Base-by-base conservation (phyloP, 768 basidiomycete genomes). In the Chalciporus sphaerocephalus region DNA sequence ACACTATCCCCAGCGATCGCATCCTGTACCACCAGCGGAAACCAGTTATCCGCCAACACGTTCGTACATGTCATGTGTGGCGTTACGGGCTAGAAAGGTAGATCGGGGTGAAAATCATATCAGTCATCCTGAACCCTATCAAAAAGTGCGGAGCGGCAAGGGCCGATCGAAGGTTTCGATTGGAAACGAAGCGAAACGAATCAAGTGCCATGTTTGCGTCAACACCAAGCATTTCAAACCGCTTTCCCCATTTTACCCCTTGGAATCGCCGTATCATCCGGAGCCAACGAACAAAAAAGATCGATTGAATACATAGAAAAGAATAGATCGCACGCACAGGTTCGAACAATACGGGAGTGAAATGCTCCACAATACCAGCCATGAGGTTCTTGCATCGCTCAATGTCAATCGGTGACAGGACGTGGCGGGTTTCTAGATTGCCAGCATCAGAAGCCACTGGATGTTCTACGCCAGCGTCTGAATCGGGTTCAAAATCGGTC, bases 61-160 rank as follows among this genome's bases (percentile, higher is more conserved):
- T 87, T 79, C 4, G 85, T 87, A 63, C 87, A 89, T 4, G 66
- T 66, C 84, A 87, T 87, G 57, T 88, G 87, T 2, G 70, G 66
- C n/a, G 81, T 80, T 6, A 79, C 72, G 5, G 82, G 62, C 64
- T 64, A 47, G 16, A 36, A 40, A 25, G 18, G n/a, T 1, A 24
- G 35, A 11, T 20, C 9, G 25, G 32, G 13, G n/a, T n/a, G n/a
- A n/a, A n/a, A n/a, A n/a, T n/a, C 11, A 8, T 4, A 34, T 48
- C 20, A 46, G 37, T n/a, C 34, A 18, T 36, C 33, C 21, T 30
- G 39, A 47, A 12, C 15, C 6, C 10, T n/a, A n/a, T n/a, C n/a
- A n/a, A n/a, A 13, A 16, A 36, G 22, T 7, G 24, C 20, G 34
- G 34, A 30, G 3, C 21, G n/a, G 4, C 22, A 0, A 18, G 18